phyloP scores from a whole-genome alignment of 257 asterid species.

The Buddleja alternifolia region DNA sequence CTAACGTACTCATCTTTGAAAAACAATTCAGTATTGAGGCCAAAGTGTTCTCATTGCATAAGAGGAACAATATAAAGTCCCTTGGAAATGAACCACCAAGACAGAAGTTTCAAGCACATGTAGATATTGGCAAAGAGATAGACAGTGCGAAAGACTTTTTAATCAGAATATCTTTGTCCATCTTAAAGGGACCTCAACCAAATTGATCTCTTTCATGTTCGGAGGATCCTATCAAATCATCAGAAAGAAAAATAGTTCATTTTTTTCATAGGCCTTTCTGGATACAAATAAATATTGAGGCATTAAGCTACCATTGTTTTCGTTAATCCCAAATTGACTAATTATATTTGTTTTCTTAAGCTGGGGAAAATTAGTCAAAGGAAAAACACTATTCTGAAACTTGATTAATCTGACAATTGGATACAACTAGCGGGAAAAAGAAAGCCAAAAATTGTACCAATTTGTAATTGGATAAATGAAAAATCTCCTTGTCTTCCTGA shows the following conservation, averaged over 20 bases:
- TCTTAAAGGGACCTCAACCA: too few relatives aligned
- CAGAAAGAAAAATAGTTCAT: not conserved
- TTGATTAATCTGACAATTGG: not conserved
- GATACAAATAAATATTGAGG: not conserved
- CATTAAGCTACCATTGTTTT: not conserved
- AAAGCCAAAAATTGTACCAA: not conserved
- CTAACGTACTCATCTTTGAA: not conserved
- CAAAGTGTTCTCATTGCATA: not conserved
- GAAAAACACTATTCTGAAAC: not conserved
- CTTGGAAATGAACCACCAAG: not conserved
- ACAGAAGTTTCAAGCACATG: not conserved
- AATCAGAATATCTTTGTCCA: not conserved
- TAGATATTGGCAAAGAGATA: not conserved
- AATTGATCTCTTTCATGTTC: not conserved
- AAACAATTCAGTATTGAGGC: not conserved
- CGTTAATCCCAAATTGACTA: not conserved
- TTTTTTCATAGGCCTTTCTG: not conserved
- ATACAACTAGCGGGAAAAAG: not conserved
- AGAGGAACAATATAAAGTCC: not conserved
- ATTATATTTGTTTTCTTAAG: not conserved
- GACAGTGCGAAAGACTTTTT: not conserved
- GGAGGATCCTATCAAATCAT: constrained; percentile 2
- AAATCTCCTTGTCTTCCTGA: not conserved
- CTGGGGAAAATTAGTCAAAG: not conserved
- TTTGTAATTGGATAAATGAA: not conserved